Base-by-base conservation (phyloP, 192 early-diverging fungal species). In the Jimgerdemannia lactiflua region DNA sequence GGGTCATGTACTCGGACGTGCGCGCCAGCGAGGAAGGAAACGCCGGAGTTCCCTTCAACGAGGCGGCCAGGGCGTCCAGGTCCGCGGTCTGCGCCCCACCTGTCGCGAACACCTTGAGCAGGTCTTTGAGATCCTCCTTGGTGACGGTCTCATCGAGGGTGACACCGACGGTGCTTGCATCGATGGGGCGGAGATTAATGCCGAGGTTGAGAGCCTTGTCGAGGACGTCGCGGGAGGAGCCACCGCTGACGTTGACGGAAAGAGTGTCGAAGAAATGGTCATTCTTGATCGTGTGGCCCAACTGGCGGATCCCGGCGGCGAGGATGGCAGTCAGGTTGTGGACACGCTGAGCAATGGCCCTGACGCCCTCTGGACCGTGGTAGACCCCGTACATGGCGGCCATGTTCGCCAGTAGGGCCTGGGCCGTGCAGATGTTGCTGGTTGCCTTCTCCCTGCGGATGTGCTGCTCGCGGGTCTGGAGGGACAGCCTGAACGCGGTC, bases 321-420 rank as follows among this genome's bases (percentile, higher is more conserved):
- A 99, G 85, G 39, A 94, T 82, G 65, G 86, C 80, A 7, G 98
- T 95, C 79, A 98, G 88, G 86, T 92, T 91, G 86, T 99, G 96
- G 72, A 99, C 92, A 71, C 96, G 93, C 78, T 94, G 87, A 54
- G 96, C 97, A 81, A 98, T 98, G 19, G 87, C 88, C 75, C 87
- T 88, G 72, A 99, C 87, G 44, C 98, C 97, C 76, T 92, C 83
- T 42, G 98, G 97, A 64, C 98, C 98, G 81, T 99, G 98, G 86
- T 98, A 99, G 69, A 99, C 95, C 40, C 94, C 95, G 78, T 99
- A 99, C 94, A 99, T 98, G 66, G 96, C 98, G 43, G 96, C 89
- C 97, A 99, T 98, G 89, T 99, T 99, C 71, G 98, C 98, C 70
- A 99, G 87, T 70, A 99, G 89, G 43, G 97, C 98, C 84, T 99